phyloP scores from a whole-genome alignment of 306 rosid species.

The Sesbania bispinosa region DNA sequence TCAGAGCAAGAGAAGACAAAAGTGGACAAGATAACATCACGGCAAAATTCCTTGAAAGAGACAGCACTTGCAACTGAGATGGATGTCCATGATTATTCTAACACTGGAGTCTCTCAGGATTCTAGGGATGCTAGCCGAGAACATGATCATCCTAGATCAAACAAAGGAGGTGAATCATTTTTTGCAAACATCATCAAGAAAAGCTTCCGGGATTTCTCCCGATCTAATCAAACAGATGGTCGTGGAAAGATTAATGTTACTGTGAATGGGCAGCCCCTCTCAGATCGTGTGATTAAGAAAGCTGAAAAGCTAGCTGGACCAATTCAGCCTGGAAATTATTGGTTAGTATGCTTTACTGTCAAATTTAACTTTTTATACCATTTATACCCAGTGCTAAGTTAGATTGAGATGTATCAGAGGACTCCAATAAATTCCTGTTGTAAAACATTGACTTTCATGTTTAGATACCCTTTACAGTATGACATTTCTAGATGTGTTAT shows the following conservation, averaged over 20 bases:
- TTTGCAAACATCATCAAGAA: slow-evolving; percentile 82
- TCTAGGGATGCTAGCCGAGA: slow-evolving; percentile 63
- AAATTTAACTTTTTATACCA: neutral
- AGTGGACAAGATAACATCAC: slow-evolving; percentile 54
- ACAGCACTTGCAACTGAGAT: slow-evolving; percentile 81
- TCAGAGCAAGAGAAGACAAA: slow-evolving; percentile 88
- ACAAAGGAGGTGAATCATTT: slow-evolving; percentile 83
- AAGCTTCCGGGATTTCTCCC: slow-evolving; percentile 73
- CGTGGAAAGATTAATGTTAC: slow-evolving; percentile 55
- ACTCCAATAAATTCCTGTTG: neutral
- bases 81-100: slow-evolving; percentile 85
- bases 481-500: neutral
- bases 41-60: slow-evolving; percentile 87
- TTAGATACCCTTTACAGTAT: slow-evolving; percentile 2
- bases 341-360: slow-evolving; percentile 48
- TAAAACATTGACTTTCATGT: neutral
- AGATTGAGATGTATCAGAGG: neutral
- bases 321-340: slow-evolving; percentile 88
- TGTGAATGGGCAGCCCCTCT: slow-evolving; percentile 67
- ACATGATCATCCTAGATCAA: slow-evolving; percentile 53
- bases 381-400: slow-evolving; percentile 19
- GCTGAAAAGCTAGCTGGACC: slow-evolving; percentile 92
- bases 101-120: slow-evolving; percentile 68
- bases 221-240: slow-evolving; percentile 62
- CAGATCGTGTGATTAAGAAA: slow-evolving; percentile 68